Conservation (phyloP, 371 early-diverging fungal genomes). For the Rhizopus microsporus region DNA sequence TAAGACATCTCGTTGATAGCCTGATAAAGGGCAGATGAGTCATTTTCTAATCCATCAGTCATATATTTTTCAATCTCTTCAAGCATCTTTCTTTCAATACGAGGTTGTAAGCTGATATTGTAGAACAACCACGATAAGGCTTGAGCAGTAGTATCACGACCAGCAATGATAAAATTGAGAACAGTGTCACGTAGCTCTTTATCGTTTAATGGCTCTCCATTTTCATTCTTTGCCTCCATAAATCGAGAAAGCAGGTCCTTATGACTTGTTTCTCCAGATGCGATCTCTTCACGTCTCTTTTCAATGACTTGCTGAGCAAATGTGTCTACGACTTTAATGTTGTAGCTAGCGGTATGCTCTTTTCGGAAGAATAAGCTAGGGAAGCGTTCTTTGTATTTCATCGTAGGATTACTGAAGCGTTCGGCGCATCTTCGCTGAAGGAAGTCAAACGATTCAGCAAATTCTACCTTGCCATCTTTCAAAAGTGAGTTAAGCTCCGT, state of each 20-base stretch:
- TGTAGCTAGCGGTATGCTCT: neutral
- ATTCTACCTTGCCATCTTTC: constrained; percentile 31
- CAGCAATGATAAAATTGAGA: constrained; percentile 70
- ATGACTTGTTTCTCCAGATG: constrained; percentile 20
- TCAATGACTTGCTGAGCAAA: constrained; percentile 51
- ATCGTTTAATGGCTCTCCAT: constrained; percentile 53
- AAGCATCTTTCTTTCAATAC: constrained; percentile 53
- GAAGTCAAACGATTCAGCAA: constrained; percentile 58
- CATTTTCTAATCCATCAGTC: constrained; percentile 34
- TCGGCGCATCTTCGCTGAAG: constrained; percentile 31
- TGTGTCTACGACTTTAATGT: constrained; percentile 25
- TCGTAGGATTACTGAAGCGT: constrained; percentile 41
- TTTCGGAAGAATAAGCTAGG: constrained; percentile 13
- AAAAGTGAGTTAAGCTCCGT: constrained; percentile 28
- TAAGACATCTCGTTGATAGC: constrained; percentile 53
- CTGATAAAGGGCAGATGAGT: constrained; percentile 42
- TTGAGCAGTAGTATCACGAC: constrained; percentile 74
- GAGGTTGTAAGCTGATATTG: constrained; percentile 48
- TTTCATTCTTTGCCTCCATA: constrained; percentile 54
- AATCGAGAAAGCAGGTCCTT: constrained; percentile 62
- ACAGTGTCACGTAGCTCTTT: constrained; percentile 63
- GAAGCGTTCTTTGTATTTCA: constrained; percentile 35
- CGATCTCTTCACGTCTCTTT: constrained; percentile 31
- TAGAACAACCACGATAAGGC: constrained; percentile 72
- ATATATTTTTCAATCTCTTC: constrained; percentile 55